phyloP scores from a whole-genome alignment of 192 early-diverging fungal species.

The Gonapodya sp. region DNA sequence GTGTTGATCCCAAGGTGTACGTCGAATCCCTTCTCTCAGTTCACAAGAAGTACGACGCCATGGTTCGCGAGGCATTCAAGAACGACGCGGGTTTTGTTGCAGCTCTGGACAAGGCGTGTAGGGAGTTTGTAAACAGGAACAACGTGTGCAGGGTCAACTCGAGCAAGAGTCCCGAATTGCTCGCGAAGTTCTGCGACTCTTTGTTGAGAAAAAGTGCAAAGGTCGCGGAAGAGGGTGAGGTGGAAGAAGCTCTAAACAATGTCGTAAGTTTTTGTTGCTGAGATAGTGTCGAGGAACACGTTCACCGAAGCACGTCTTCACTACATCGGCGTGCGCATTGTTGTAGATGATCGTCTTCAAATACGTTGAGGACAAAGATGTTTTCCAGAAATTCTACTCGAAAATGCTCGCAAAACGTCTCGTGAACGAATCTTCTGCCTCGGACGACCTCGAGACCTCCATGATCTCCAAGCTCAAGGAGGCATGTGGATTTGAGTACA shows the following conservation, averaged over 20 bases:
- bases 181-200: conserved; percentile 85
- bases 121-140: conserved; percentile 89
- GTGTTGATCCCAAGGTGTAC: conserved; percentile 68
- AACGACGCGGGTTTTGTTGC: conserved; percentile 81
- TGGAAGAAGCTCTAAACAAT: conserved; percentile 62
- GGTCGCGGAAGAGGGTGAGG: conserved; percentile 58
- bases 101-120: conserved; percentile 86
- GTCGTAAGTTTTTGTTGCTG: conserved; percentile 39
- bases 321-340: too few relatives aligned
- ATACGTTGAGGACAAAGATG: conserved; percentile 94
- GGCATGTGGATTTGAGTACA: conserved; percentile 92
- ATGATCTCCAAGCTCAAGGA: conserved; percentile 93
- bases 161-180: conserved; percentile 70
- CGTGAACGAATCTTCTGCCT: conserved; percentile 77
- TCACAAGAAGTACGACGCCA: conserved; percentile 72
- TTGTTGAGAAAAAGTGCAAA: conserved; percentile 78
- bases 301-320: neutral
- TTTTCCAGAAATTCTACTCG: conserved; percentile 96
- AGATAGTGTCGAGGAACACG: neutral
- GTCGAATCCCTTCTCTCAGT: conserved; percentile 78
- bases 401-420: conserved; percentile 89
- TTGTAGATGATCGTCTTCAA: conserved; percentile 85
- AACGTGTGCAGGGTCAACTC: conserved; percentile 60
- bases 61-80: conserved; percentile 69
- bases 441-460: conserved; percentile 81